Evolutionary conservation across 306 rosid genomes (phyloP).

Genomic region (Ceratonia siliqua): DNA sequence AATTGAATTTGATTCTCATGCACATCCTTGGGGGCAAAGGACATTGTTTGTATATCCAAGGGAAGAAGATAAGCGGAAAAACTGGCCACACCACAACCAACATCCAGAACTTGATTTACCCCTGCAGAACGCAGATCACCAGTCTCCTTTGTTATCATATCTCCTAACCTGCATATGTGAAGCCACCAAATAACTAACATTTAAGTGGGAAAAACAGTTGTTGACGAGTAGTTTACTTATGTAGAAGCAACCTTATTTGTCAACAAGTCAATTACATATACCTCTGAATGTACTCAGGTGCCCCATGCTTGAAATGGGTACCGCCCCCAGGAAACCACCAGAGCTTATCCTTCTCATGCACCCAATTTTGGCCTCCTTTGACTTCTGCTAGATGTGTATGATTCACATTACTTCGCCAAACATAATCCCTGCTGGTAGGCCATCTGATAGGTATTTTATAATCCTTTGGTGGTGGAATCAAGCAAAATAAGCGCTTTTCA

Average conservation of each 20-base stretch:
- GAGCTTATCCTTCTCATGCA: conserved; percentile 73
- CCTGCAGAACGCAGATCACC: conserved; percentile 82
- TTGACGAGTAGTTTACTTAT: background rate
- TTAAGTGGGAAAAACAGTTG: background rate
- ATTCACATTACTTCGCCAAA: conserved; percentile 94
- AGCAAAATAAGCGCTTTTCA: conserved; percentile 78
- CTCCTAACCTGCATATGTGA: conserved; percentile 70
- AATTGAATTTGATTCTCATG: conserved; percentile 93
- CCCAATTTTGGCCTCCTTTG: conserved; percentile 99
- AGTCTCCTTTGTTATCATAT: conserved; percentile 69
- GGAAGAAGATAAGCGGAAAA: conserved; percentile 93
- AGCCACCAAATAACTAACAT: conserved; percentile 16
- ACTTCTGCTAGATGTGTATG: conserved; percentile 89
- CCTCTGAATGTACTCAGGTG: conserved; percentile 89
- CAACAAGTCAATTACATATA: conserved; percentile 26
- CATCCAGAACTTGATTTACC: conserved; percentile 76
- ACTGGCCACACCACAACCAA: conserved; percentile 98
- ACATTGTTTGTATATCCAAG: conserved; percentile 74
- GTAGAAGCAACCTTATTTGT: background rate
- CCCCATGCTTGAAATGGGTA: conserved; percentile 96
- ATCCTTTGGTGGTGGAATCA: conserved; percentile 82
- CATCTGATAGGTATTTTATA: conserved; percentile 84
- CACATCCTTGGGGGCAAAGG: conserved; percentile 94
- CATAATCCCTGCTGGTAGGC: conserved; percentile 91
- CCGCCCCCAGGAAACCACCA: conserved; percentile 99